These are phyloP conservation scores for Eimeria tenella DNA, from an alignment of 169 alveolate genomes.

Conservation along the genomic window DNA sequence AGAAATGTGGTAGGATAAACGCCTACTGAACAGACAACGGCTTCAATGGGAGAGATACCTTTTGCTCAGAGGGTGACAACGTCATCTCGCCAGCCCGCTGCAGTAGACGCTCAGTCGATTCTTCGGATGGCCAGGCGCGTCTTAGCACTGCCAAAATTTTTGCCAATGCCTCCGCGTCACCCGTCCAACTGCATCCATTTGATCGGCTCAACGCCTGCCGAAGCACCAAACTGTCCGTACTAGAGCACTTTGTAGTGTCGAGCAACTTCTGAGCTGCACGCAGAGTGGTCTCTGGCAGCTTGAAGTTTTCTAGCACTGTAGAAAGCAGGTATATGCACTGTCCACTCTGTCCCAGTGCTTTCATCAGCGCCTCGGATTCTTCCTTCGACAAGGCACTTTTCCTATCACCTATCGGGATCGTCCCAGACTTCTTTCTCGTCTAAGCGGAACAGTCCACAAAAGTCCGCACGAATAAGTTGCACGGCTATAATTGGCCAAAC, in stretches of 20 bases:
- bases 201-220: background rate
- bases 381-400: background rate
- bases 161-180: constrained; percentile 15
- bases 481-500: no score
- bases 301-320: background rate
- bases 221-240: constrained; percentile 5
- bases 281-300: constrained; percentile 19
- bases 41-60: background rate
- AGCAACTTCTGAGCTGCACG: constrained; percentile 9
- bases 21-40: no score
- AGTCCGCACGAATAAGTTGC: background rate
- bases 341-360: background rate
- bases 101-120: constrained; percentile 32
- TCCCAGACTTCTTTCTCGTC: background rate
- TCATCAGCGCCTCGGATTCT: background rate
- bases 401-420: constrained; percentile 2
- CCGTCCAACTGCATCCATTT: constrained; percentile 27
- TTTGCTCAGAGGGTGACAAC: constrained; percentile 28
- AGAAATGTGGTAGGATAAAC: no score
- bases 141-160: background rate
- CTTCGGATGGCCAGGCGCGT: constrained; percentile 69
- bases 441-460: background rate
- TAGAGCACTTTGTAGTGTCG: background rate
- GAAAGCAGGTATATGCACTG: constrained; percentile 4
- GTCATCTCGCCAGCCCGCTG: constrained; percentile 18